Base-by-base conservation (phyloP, 2,329 filamentous ascomycete species). In the Pseudopyrenochaeta lycopersici region DNA sequence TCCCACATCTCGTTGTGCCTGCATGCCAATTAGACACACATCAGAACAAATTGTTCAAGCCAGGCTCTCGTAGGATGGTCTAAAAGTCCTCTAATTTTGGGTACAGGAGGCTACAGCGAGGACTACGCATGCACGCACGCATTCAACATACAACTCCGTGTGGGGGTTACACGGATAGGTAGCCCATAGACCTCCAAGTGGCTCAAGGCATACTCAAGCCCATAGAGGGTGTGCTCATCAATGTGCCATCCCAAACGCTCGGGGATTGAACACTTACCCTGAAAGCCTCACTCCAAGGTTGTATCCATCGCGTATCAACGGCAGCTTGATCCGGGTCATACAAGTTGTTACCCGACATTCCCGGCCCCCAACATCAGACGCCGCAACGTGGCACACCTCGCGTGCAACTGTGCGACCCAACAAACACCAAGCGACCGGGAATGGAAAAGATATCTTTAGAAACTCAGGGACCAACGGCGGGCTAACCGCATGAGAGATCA, bases 1-100 rank as follows among this genome's bases (percentile, higher is more conserved):
- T 18, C 82, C 80, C 35, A 88, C 76, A 77, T 90, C 87, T 71
- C 87, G 77, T 70, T 88, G 84, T 39, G 85, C 85, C 86, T 87
- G 62, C 32, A 39, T 27, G 23, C 10, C 20, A 9, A 56, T 68
- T 44, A 68, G 62, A 31, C 23, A n/a, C 20, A 17, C 27, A 20
- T 23, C 27, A 18, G 36, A 18, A 35, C 31, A 18, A 11, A 20
- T 11, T 17, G 33, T 36, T 27, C 4, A 23, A 43, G 33, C 44
- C 29, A 30, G 23, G n/a, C 23, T 27, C 4, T 27, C 23, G 9
- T 27, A 9, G 9, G 23, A 27, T 27, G 23, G 23, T 27, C 23
- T 27, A 9, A 27, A 9, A 27, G 23, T 9, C 23, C 23, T 27
- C 4, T 27, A 4, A 4, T 4, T 27, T 27, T 27, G 23, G 23